Percentiles rank a stretch among this genome's conserved stretches.
These are phyloP conservation scores for Phytophthora palmivora DNA, from an alignment of 352 stramenopile genomes.

Conservation along the genomic window DNA sequence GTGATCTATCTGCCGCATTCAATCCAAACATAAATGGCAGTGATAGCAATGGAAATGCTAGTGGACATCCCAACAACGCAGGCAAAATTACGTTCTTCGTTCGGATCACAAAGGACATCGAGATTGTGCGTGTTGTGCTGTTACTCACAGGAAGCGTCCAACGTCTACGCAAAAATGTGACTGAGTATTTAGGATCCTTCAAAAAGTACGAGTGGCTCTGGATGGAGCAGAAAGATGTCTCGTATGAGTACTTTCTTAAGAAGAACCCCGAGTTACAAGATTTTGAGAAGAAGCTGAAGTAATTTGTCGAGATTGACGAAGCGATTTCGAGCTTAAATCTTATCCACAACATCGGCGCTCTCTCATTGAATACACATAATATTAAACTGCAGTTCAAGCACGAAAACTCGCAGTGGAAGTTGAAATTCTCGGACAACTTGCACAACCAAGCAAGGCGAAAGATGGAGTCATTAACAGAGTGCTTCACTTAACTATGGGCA, in stretches of 20 bases:
- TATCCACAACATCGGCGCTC: constrained; percentile 96
- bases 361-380: constrained; percentile 97
- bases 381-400: constrained; percentile 97
- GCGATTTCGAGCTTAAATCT: constrained; percentile 90
- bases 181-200: constrained; percentile 97
- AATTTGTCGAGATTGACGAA: constrained; percentile 95
- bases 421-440: constrained; percentile 97
- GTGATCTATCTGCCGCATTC: constrained; percentile 48
- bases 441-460: constrained; percentile 94
- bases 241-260: constrained; percentile 95
- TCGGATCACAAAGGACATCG: constrained; percentile 98
- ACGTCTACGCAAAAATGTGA: constrained; percentile 97
- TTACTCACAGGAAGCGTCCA: constrained; percentile 98
- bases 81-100: constrained; percentile 95
- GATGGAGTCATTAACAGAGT: constrained; percentile 96
- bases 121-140: constrained; percentile 97
- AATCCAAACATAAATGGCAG: constrained; percentile 26
- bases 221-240: constrained; percentile 97
- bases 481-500: constrained; percentile 94
- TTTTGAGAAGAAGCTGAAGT: constrained; percentile 97
- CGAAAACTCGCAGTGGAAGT: constrained; percentile 97
- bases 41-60: constrained; percentile 14
- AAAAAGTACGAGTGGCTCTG: constrained; percentile 98
- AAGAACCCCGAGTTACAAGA: constrained; percentile 95
- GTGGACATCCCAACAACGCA: constrained; percentile 36